These are phyloP conservation scores for Exophiala viscosa DNA, from an alignment of 2,329 filamentous ascomycete genomes.

Conservation along the genomic window DNA sequence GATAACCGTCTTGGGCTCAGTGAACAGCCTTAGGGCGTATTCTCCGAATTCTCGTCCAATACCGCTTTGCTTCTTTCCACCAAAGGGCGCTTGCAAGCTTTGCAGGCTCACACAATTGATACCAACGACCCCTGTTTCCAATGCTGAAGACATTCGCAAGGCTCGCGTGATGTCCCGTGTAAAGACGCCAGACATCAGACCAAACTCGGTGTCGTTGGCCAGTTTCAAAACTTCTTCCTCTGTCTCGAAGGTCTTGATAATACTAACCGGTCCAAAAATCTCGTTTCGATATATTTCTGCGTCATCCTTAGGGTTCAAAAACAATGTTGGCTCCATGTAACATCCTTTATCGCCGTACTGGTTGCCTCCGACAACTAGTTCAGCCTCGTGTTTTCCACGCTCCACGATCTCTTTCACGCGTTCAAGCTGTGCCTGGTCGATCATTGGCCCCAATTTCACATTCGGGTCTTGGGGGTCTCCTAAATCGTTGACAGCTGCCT, in stretches of 20 bases:
- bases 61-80: slow-evolving; percentile 45
- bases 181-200: slow-evolving; percentile 39
- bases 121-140: slow-evolving; percentile 44
- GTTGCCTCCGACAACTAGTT: too few relatives aligned
- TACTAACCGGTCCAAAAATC: slow-evolving; percentile 31
- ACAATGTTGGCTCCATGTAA: not conserved
- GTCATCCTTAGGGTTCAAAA: not conserved
- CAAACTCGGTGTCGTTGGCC: slow-evolving; percentile 38
- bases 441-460: too few relatives aligned
- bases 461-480: too few relatives aligned
- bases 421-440: too few relatives aligned
- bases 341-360: not conserved
- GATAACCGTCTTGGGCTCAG: slow-evolving; percentile 33
- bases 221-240: slow-evolving; percentile 37
- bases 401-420: too few relatives aligned
- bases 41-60: slow-evolving; percentile 49
- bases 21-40: slow-evolving; percentile 37
- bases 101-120: slow-evolving; percentile 42
- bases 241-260: slow-evolving; percentile 34
- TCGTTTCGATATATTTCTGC: not conserved
- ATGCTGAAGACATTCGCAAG: slow-evolving; percentile 37
- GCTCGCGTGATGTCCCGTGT: slow-evolving; percentile 39
- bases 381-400: too few relatives aligned
- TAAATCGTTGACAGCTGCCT: too few relatives aligned
- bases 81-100: slow-evolving; percentile 38